Conservation (phyloP, 2,329 filamentous ascomycete genomes). For the Colletotrichum truncatum region DNA sequence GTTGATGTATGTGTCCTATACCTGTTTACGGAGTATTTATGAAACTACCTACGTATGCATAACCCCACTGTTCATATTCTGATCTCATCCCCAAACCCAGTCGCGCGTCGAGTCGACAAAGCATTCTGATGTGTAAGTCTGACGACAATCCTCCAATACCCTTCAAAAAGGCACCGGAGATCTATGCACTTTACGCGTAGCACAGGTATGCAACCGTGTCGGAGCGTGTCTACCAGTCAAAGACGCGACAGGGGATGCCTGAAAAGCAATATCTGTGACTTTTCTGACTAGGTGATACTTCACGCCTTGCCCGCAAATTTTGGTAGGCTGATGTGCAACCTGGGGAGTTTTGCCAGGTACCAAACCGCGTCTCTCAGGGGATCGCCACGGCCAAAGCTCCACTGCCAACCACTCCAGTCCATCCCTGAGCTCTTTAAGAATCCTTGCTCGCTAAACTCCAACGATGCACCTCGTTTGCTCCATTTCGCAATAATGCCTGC, state of each 20-base stretch:
- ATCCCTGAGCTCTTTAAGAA: constrained; percentile 20
- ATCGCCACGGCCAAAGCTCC: constrained; percentile 21
- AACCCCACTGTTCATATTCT: not conserved
- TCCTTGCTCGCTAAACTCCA: constrained; percentile 17
- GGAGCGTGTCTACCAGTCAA: constrained; percentile 15
- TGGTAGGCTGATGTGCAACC: constrained; percentile 10
- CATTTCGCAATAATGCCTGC: constrained; percentile 40
- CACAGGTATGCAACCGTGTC: not conserved
- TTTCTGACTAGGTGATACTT: constrained; percentile 11
- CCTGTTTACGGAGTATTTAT: not conserved
- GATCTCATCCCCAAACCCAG: not conserved
- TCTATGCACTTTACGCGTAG: constrained; percentile 21
- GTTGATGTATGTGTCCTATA: not conserved
- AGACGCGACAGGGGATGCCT: constrained; percentile 17
- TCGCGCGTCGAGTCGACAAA: not conserved
- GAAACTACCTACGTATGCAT: not conserved
- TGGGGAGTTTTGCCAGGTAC: constrained; percentile 4
- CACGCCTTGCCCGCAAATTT: constrained; percentile 13
- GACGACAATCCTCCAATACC: not conserved
- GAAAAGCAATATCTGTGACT: constrained; percentile 19
- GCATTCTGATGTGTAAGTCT: not conserved
- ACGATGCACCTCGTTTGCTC: constrained; percentile 38
- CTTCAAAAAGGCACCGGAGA: not conserved
- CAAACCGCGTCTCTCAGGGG: constrained; percentile 8
- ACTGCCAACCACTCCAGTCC: constrained; percentile 38